Evolutionary conservation across 257 asterid genomes (phyloP).

Genomic region (Eucommia ulmoides): DNA sequence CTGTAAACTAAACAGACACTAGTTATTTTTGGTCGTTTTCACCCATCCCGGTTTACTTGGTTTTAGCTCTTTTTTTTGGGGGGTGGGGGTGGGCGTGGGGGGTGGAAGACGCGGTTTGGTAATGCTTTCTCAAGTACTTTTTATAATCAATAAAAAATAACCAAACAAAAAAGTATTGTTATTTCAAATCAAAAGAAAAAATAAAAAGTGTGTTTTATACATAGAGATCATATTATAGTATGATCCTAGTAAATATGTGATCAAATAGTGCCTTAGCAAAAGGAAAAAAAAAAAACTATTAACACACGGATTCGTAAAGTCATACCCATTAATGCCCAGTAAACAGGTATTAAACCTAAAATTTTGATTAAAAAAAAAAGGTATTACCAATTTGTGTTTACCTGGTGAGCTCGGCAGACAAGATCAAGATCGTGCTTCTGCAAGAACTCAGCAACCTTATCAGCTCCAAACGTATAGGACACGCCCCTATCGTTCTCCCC

Average conservation of each 20-base stretch:
- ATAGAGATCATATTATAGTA: background rate
- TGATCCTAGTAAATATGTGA: background rate
- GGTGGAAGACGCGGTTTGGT: no score
- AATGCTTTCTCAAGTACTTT: no score
- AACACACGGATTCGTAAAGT: background rate
- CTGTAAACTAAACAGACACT: no score
- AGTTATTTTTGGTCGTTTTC: no score
- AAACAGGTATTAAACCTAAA: background rate
- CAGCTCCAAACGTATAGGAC: conserved; percentile 19
- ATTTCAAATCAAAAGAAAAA: no score
- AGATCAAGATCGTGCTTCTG: conserved; percentile 21
- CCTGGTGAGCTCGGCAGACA: conserved; percentile 22
- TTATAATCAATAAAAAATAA: no score
- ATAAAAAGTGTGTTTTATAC: no score
- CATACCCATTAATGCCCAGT: background rate
- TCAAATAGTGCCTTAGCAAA: no score
- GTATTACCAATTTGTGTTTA: background rate
- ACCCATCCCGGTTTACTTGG: no score
- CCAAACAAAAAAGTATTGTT: no score
- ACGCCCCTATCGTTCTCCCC: conserved; percentile 23
- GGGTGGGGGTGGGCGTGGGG: no score
- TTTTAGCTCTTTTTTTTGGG: no score
- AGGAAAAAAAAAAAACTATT: background rate
- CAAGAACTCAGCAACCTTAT: conserved; percentile 12
- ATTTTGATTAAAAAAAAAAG: background rate